A percentile compares a stretch with the other conserved stretches of the same genome.
Conservation (phyloP, 768 basidiomycete genomes). For the Pholiota conissans region DNA sequence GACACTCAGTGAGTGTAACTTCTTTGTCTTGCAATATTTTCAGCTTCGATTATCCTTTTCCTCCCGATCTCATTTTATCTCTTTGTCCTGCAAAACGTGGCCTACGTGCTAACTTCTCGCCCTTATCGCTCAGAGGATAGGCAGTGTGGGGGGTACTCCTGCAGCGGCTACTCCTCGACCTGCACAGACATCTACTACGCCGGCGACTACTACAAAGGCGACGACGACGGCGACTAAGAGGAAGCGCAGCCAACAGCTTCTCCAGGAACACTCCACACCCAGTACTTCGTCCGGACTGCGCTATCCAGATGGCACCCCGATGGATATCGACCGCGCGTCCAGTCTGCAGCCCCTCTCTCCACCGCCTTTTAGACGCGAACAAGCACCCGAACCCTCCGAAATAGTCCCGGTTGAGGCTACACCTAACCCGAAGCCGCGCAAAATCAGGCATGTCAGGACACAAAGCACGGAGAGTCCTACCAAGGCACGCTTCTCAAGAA, state of each 20-base stretch:
- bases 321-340: neutral
- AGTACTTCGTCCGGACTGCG: neutral
- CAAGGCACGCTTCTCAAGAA: slow-evolving; percentile 7
- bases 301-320: neutral
- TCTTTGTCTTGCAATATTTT: slow-evolving; percentile 11
- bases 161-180: slow-evolving; percentile 4
- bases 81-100: neutral
- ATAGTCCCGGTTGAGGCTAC: slow-evolving; percentile 37
- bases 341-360: neutral
- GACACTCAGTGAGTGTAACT: slow-evolving; percentile 20
- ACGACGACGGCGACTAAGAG: slow-evolving; percentile 30
- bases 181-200: neutral
- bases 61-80: neutral
- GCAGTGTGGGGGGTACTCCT: neutral
- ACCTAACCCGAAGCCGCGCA: slow-evolving; percentile 65
- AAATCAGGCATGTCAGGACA: slow-evolving; percentile 29
- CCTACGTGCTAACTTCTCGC: neutral
- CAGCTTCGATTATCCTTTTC: neutral
- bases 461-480: slow-evolving; percentile 28
- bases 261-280: neutral
- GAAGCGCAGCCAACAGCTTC: slow-evolving; percentile 27
- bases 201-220: slow-evolving; percentile 4
- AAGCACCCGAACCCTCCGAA: neutral
- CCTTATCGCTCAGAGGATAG: neutral
- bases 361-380: neutral